Conservation (phyloP, 2,329 filamentous ascomycete species). For the Graphilbum fragrans region DNA sequence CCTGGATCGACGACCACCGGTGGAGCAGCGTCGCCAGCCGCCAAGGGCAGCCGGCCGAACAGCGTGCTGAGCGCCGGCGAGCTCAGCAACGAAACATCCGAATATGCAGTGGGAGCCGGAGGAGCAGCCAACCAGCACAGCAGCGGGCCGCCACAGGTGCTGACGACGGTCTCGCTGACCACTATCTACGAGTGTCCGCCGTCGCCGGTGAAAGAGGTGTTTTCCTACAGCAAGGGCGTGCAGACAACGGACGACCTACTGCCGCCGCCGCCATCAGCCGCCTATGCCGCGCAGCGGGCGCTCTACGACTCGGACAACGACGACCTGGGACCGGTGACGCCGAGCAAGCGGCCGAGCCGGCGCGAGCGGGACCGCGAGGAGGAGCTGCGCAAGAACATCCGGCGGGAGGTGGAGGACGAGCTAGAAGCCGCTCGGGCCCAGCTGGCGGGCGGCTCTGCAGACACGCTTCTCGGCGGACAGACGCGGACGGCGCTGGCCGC, state of each 20-base stretch:
- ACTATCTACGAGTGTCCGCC: constrained; percentile 74
- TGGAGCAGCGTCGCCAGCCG: constrained; percentile 52
- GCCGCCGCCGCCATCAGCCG: constrained; percentile 36
- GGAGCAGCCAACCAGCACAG: constrained; percentile 21
- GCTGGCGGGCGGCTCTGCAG: constrained; percentile 26
- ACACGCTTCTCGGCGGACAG: constrained; percentile 26
- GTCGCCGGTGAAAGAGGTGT: constrained; percentile 66
- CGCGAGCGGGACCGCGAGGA: constrained; percentile 76
- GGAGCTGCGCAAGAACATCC: constrained; percentile 72
- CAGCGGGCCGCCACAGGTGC: constrained; percentile 43
- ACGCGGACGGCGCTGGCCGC: constrained; percentile 23
- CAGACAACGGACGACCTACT: constrained; percentile 76
- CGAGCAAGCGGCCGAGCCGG: constrained; percentile 65
- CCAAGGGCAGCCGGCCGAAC: constrained; percentile 65
- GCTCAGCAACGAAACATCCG: constrained; percentile 62
- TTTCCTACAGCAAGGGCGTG: constrained; percentile 94
- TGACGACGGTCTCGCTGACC: constrained; percentile 60
- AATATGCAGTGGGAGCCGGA: constrained; percentile 38
- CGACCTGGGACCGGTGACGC: constrained; percentile 39
- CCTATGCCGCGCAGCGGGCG: constrained; percentile 38
- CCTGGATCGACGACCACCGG: constrained; percentile 55
- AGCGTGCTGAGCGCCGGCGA: constrained; percentile 76
- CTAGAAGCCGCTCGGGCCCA: constrained; percentile 56
- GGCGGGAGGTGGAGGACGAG: constrained; percentile 88
- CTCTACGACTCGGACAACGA: constrained; percentile 54